phyloP scores from a whole-genome alignment of 306 rosid species.

The Begonia masoniana region DNA sequence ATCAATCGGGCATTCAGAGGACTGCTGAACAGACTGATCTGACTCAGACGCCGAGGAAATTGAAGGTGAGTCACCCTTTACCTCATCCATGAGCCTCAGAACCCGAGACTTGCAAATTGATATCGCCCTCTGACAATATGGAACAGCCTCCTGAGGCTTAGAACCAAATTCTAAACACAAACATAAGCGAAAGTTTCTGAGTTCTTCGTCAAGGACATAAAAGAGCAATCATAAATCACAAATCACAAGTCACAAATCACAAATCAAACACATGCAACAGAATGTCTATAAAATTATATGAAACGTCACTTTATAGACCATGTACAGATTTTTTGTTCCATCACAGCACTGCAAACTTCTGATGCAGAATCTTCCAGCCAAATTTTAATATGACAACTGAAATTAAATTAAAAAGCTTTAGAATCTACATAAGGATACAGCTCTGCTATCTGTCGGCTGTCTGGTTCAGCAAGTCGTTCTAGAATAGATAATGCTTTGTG shows the following conservation, averaged over 20 bases:
- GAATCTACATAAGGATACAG: conserved; percentile 55
- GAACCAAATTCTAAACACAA: conserved; percentile 77
- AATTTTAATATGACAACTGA: no score
- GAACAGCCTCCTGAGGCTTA: conserved; percentile 70
- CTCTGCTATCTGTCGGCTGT: conserved; percentile 72
- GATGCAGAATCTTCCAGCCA: not conserved
- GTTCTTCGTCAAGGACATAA: conserved; percentile 31
- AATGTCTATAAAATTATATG: no score
- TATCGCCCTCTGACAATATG: conserved; percentile 62
- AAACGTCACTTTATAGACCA: no score
- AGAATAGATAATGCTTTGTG: conserved; percentile 68
- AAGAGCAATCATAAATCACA: no score
- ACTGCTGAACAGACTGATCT: no score
- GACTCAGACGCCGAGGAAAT: conserved; percentile 29
- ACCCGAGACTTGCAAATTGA: conserved; percentile 66
- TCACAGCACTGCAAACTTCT: no score
- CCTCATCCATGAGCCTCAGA: conserved; percentile 48
- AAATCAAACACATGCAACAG: no score
- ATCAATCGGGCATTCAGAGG: conserved; percentile 23
- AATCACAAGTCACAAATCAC: no score
- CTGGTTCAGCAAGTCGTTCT: conserved; percentile 80
- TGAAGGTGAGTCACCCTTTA: conserved; percentile 30
- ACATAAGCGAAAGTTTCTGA: conserved; percentile 81
- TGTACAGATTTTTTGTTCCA: no score
- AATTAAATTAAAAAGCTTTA: no score